Conservation (phyloP, 2,329 filamentous ascomycete genomes). For the Eutypa lata region DNA sequence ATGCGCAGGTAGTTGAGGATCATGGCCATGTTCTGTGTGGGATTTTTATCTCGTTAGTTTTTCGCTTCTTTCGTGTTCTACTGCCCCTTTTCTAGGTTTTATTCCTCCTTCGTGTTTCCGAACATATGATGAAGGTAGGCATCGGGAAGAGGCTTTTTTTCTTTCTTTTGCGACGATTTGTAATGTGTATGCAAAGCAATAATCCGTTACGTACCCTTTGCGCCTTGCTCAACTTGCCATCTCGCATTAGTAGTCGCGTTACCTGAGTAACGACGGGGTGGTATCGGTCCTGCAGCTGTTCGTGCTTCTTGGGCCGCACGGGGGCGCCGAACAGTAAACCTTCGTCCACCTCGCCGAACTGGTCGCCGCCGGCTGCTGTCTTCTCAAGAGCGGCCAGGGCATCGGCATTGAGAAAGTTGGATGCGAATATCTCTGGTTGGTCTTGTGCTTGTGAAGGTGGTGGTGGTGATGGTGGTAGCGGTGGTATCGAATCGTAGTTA, state of each 20-base stretch:
- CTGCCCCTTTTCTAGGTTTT: no score
- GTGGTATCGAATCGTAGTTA: slow-evolving; percentile 3
- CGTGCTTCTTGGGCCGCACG: slow-evolving; percentile 46
- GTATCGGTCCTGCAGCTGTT: slow-evolving; percentile 76
- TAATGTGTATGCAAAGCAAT: no score
- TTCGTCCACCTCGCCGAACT: slow-evolving; percentile 31
- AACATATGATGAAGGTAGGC: no score
- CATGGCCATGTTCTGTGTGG: slow-evolving; percentile 82
- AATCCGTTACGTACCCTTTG: slow-evolving; percentile 76
- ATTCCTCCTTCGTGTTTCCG: no score
- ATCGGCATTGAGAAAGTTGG: slow-evolving; percentile 26
- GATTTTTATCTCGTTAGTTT: no score
- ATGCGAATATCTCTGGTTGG: slow-evolving; percentile 18
- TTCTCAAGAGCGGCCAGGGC: slow-evolving; percentile 25
- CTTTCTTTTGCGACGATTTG: no score
- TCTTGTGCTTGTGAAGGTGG: slow-evolving; percentile 1
- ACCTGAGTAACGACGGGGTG: slow-evolving; percentile 82
- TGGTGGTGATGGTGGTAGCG: slow-evolving; percentile 5
- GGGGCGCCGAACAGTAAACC: slow-evolving; percentile 81
- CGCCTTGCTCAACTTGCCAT: slow-evolving; percentile 88
- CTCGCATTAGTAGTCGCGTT: slow-evolving; percentile 84
- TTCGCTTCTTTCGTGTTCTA: no score
- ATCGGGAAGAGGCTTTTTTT: no score
- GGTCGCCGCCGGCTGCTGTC: slow-evolving; percentile 22
- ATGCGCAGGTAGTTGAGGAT: slow-evolving; percentile 85